Conservation (phyloP, 306 rosid species). For the Psophocarpus tetragonolobus region DNA sequence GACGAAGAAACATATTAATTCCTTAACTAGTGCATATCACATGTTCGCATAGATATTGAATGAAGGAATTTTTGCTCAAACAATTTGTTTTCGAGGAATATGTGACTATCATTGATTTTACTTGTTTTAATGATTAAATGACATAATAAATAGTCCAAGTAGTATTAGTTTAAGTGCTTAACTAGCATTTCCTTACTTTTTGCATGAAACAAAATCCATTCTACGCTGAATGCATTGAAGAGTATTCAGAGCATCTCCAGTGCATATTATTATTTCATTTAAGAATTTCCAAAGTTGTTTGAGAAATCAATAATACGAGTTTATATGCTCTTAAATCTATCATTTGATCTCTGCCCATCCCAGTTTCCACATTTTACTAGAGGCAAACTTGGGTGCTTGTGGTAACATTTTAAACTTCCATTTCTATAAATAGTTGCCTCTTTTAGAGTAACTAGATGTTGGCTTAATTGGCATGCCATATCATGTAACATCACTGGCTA, state of each 20-base stretch:
- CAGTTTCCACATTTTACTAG: background rate
- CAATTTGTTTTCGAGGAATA: background rate
- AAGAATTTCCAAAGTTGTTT: too few species aligned
- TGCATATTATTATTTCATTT: too few species aligned
- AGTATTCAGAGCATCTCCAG: too few species aligned
- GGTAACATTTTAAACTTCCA: background rate
- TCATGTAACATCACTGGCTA: background rate
- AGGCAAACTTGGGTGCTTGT: background rate
- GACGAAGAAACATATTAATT: background rate
- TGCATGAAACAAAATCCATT: background rate
- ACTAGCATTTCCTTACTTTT: background rate
- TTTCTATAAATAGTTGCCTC: background rate
- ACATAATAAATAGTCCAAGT: background rate
- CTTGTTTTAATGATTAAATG: background rate
- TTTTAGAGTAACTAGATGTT: background rate
- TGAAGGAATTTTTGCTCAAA: background rate
- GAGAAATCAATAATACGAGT: too few species aligned
- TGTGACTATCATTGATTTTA: background rate
- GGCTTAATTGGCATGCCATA: slow-evolving; percentile 15
- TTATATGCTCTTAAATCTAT: background rate
- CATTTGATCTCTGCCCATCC: background rate
- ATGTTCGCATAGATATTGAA: background rate
- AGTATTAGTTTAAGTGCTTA: background rate
- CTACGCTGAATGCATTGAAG: background rate
- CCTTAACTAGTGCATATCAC: background rate